Evolutionary conservation across 2,329 filamentous ascomycete species (phyloP).

Genomic region (Penicillium sp.): DNA sequence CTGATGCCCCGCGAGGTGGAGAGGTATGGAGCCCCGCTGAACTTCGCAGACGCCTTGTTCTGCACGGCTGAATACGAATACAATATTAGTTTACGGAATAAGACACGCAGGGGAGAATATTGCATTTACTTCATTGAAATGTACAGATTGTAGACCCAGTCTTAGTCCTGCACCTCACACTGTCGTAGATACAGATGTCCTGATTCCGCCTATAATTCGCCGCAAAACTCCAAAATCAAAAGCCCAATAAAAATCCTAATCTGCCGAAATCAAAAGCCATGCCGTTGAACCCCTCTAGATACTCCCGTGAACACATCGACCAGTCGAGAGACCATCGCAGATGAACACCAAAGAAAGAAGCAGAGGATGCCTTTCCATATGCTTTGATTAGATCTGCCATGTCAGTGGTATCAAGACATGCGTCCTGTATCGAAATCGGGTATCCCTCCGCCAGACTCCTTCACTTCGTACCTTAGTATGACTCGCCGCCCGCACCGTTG

Average conservation of each 20-base stretch:
- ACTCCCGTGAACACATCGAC: not conserved
- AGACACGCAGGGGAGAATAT: not conserved
- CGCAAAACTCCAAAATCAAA: not conserved
- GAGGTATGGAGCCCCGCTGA: not conserved
- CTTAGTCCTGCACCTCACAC: not conserved
- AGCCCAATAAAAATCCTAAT: not conserved
- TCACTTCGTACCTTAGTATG: constrained; percentile 33
- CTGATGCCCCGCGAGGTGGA: constrained; percentile 3
- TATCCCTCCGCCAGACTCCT: not conserved
- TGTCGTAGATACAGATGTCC: constrained; percentile 4
- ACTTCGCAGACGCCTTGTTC: not conserved
- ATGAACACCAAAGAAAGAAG: constrained; percentile 1
- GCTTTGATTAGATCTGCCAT: not conserved
- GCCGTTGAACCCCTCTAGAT: not conserved
- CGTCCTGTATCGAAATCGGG: not conserved
- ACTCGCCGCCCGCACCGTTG: constrained; percentile 48
- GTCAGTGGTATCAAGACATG: not conserved
- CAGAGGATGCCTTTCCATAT: constrained; percentile 9
- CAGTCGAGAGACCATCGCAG: not conserved
- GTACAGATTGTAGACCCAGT: constrained; percentile 1
- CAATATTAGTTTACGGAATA: not conserved
- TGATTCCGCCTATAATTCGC: not conserved
- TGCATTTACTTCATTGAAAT: constrained; percentile 1
- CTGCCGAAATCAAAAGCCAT: not conserved
- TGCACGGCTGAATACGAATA: not conserved